These are phyloP conservation scores for Serendipita indica DNA, from an alignment of 768 basidiomycete genomes.

Conservation along the genomic window DNA sequence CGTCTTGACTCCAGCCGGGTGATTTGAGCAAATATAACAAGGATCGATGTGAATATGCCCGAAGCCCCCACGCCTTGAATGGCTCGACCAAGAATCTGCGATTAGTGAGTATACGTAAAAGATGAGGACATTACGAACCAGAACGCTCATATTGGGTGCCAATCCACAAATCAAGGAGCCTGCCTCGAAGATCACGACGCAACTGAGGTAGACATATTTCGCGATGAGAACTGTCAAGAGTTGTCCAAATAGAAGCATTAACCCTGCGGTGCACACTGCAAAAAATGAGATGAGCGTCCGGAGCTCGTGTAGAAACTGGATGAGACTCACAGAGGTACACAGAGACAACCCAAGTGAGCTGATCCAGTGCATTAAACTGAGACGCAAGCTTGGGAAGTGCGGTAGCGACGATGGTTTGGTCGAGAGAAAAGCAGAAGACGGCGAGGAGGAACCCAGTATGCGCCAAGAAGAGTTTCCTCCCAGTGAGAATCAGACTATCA, in stretches of 20 bases:
- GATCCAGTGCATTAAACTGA: slow-evolving; percentile 20
- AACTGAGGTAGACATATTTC: slow-evolving; percentile 20
- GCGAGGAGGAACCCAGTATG: slow-evolving; percentile 14
- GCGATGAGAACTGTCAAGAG: slow-evolving; percentile 21
- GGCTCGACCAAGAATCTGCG: slow-evolving; percentile 33
- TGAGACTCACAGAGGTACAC: slow-evolving; percentile 10
- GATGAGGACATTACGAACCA: too few relatives aligned
- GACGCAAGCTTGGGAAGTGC: slow-evolving; percentile 22
- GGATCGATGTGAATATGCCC: slow-evolving; percentile 19
- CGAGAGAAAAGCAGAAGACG: slow-evolving; percentile 22
- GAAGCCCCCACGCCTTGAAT: slow-evolving; percentile 33
- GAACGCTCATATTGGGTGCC: background rate
- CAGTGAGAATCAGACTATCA: too few relatives aligned
- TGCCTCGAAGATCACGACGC: slow-evolving; percentile 28
- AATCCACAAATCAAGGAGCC: slow-evolving; percentile 18
- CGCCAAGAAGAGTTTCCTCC: slow-evolving; percentile 16
- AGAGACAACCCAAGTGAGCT: slow-evolving; percentile 20
- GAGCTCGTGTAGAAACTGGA: background rate
- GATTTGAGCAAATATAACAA: slow-evolving; percentile 16
- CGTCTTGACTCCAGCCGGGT: background rate
- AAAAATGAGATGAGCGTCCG: too few relatives aligned
- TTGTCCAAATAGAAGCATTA: slow-evolving; percentile 22
- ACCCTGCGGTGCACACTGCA: too few relatives aligned
- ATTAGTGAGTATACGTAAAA: too few relatives aligned
- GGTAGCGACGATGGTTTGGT: slow-evolving; percentile 28